Evolutionary conservation across 2,329 filamentous ascomycete genomes (phyloP).

Genomic region (Alternaria angustiovoidea): DNA sequence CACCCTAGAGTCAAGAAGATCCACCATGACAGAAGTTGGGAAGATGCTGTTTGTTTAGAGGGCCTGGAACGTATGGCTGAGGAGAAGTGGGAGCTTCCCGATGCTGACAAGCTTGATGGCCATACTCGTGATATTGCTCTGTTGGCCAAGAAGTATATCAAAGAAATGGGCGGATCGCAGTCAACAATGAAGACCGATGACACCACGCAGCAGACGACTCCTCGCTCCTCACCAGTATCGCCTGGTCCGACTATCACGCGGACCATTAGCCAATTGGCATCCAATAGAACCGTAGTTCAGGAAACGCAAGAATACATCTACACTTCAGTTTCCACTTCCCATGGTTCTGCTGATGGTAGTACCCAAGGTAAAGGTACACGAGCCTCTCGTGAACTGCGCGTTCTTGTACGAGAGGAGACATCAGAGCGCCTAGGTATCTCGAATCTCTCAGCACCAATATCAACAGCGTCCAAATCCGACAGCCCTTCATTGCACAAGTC

Average conservation of each 20-base stretch:
- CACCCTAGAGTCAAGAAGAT: slow-evolving; percentile 81
- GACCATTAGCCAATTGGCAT: background rate
- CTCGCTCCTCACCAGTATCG: slow-evolving; percentile 19
- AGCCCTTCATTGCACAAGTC: background rate
- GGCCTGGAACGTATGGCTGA: slow-evolving; percentile 74
- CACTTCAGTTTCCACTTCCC: slow-evolving; percentile 18
- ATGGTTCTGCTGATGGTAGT: slow-evolving; percentile 24
- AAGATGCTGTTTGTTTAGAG: slow-evolving; percentile 72
- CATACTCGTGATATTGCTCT: slow-evolving; percentile 44
- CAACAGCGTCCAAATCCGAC: background rate
- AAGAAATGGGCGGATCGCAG: slow-evolving; percentile 27
- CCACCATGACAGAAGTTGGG: slow-evolving; percentile 75
- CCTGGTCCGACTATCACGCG: slow-evolving; percentile 4
- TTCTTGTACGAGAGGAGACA: slow-evolving; percentile 34
- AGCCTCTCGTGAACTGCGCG: slow-evolving; percentile 26
- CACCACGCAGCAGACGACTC: slow-evolving; percentile 32
- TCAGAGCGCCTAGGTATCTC: slow-evolving; percentile 14
- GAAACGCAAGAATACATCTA: slow-evolving; percentile 5
- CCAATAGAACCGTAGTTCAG: background rate
- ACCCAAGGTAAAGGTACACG: slow-evolving; percentile 32
- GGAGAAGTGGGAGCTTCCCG: slow-evolving; percentile 55
- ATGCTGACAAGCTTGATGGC: slow-evolving; percentile 35
- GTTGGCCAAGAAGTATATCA: slow-evolving; percentile 31
- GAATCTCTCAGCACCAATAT: background rate
- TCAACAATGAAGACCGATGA: slow-evolving; percentile 22